These are phyloP conservation scores for Lactarius hatsudake DNA, from an alignment of 768 basidiomycete genomes.

Conservation along the genomic window DNA sequence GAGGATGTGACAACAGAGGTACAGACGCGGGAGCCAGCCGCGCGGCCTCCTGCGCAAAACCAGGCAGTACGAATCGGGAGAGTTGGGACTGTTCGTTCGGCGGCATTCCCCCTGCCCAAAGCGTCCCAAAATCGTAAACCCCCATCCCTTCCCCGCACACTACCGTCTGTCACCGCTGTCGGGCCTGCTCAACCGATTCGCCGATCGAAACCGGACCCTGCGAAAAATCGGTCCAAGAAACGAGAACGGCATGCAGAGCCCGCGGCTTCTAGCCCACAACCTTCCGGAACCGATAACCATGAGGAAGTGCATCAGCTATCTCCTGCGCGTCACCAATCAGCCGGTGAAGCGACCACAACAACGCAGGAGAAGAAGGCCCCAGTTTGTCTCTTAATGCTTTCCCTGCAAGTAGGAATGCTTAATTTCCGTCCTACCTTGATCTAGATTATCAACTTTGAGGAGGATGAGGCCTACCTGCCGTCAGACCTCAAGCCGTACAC, in stretches of 20 bases:
- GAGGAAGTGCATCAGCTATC: constrained; percentile 16
- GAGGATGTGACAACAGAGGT: constrained; percentile 23
- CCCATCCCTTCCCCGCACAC: constrained; percentile 8
- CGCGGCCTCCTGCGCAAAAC: constrained; percentile 19
- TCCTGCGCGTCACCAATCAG: constrained; percentile 5
- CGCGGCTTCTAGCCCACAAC: constrained; percentile 1
- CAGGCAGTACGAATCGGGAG: constrained; percentile 10
- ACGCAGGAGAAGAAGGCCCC: constrained; percentile 13
- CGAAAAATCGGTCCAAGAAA: constrained; percentile 5
- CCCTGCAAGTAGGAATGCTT: not conserved
- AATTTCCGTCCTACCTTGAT: constrained; percentile 25
- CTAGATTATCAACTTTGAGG: constrained; percentile 24
- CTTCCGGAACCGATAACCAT: constrained; percentile 10
- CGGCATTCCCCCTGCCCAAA: constrained; percentile 20
- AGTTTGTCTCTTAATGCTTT: constrained; percentile 17
- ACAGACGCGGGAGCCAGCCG: constrained; percentile 9
- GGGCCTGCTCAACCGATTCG: constrained; percentile 11
- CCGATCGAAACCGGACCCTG: constrained; percentile 2
- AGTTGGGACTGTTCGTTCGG: constrained; percentile 1
- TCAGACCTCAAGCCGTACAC: constrained; percentile 23
- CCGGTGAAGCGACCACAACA: constrained; percentile 7
- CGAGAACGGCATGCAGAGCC: not conserved
- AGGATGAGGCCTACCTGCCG: constrained; percentile 23
- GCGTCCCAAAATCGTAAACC: constrained; percentile 12
- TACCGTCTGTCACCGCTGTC: not conserved